These are phyloP conservation scores for Sporothrix globosa DNA, from an alignment of 2,329 filamentous ascomycete species.

Conservation along the genomic window DNA sequence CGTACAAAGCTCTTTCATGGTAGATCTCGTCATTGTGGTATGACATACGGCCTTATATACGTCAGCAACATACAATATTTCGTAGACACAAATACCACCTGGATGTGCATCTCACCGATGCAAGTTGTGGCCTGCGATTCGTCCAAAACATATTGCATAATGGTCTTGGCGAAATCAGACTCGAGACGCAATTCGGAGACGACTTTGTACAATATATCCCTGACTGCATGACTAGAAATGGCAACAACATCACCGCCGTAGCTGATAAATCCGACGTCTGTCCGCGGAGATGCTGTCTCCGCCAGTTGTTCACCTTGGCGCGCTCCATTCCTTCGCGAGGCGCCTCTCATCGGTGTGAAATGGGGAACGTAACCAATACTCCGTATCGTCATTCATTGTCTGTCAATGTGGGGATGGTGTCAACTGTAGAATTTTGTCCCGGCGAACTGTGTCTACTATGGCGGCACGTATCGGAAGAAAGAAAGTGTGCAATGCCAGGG, in stretches of 20 bases:
- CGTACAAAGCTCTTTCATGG: no score
- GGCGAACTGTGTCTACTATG: no score
- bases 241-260: background rate
- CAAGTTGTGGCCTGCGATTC: background rate
- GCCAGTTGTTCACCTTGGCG: background rate
- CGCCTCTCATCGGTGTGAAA: background rate
- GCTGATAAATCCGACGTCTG: background rate
- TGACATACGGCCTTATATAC: background rate
- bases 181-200: background rate
- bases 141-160: background rate
- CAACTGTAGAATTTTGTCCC: no score
- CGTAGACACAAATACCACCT: background rate
- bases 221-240: background rate
- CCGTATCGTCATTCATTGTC: no score
- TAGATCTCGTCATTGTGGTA: background rate
- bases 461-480: no score
- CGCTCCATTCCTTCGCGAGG: background rate
- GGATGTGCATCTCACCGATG: background rate
- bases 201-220: constrained; percentile 5
- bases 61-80: background rate
- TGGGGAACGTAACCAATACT: no score
- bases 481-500: no score
- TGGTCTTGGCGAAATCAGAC: background rate
- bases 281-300: background rate
- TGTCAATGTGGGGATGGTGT: no score